Evolutionary conservation across 176 grass and related monocot genomes (phyloP), one percentile per base, ranked within the genome.

Genomic region (Aegilops umbellulata): DNA sequence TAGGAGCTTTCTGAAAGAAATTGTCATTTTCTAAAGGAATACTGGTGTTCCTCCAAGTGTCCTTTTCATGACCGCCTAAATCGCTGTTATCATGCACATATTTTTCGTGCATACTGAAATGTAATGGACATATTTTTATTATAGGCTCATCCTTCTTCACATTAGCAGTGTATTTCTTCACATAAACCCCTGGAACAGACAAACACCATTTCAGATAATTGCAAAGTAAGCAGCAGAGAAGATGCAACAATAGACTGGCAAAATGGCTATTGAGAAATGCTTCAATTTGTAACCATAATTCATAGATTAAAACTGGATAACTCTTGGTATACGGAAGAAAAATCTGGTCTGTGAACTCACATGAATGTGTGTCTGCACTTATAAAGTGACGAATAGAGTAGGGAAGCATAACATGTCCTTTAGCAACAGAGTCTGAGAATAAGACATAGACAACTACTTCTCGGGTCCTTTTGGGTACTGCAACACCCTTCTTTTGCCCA

Each of bases 331-430:
- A 89, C 19, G 13, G 20, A 79, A 69, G 73, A 77, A 76, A 62
- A 78, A 69, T 46, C 60, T 71, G 60, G 27, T 46, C 67, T 65
- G 70, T 65, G 24, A 81, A 94, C 96, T 98, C 85, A 98, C 93
- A 98, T 88, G 94, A 95, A 88, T 95, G 96, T 69, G 86, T 34
- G 67, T 89, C 78, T 83, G 93, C 92, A 88, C 82, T 78, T 88
- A 95, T 89, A 65, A 92, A 98, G 77, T 89, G 90, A 25, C 93
- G 89, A 83, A 94, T 85, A 89, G 90, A 89, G 53, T 94, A 87
- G 42, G 96, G 90, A 88, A 98, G 86, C 88, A 95, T 95, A 85
- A 98, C 80, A 87, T 98, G 96, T 17, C 90, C 93, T 95, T 91
- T 87, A 17, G 87, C 90, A 88, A 98, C 96, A 76, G 86, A 88